phyloP scores from a whole-genome alignment of 1,284 basidiomycete genomes.

The Kalmanozyma brasiliensis region DNA sequence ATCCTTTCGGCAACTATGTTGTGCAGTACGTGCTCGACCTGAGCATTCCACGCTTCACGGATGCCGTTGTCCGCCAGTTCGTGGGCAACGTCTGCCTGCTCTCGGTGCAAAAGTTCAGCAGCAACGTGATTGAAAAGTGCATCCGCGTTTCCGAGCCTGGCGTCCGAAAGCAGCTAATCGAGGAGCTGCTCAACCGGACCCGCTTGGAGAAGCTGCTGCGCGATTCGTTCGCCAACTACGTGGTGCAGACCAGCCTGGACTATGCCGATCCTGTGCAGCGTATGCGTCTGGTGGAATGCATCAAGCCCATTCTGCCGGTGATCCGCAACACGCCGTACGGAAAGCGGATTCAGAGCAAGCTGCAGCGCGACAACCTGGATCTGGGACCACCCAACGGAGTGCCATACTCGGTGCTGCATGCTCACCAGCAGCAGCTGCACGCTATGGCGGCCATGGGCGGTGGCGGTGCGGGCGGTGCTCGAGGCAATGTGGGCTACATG shows the following conservation, averaged over 20 bases:
- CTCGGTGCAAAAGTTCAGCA: slow-evolving; percentile 98
- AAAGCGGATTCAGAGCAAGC: slow-evolving; percentile 67
- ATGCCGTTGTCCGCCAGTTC: slow-evolving; percentile 96
- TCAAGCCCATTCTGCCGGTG: slow-evolving; percentile 65
- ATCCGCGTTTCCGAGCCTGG: slow-evolving; percentile 95
- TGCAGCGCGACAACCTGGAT: slow-evolving; percentile 65
- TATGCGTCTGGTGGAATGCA: slow-evolving; percentile 65
- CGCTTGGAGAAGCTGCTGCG: slow-evolving; percentile 94
- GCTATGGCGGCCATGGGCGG: slow-evolving; percentile 48
- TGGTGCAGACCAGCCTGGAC: slow-evolving; percentile 67
- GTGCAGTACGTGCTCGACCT: slow-evolving; percentile 97
- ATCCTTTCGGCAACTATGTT: slow-evolving; percentile 96
- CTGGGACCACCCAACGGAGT: slow-evolving; percentile 48
- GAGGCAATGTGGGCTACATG: slow-evolving; percentile 21
- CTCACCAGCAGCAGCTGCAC: slow-evolving; percentile 55
- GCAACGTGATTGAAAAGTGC: slow-evolving; percentile 96
- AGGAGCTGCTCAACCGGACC: slow-evolving; percentile 92
- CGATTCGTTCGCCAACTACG: slow-evolving; percentile 71
- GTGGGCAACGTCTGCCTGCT: slow-evolving; percentile 96
- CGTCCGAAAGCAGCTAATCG: slow-evolving; percentile 92
- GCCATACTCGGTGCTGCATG: slow-evolving; percentile 56
- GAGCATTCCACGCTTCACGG: slow-evolving; percentile 97
- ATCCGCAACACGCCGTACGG: slow-evolving; percentile 68
- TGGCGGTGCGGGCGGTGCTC: slow-evolving; percentile 1
- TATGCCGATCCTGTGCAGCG: slow-evolving; percentile 66